Percentiles rank a stretch among this genome's conserved stretches.
Conservation (phyloP, 2,329 filamentous ascomycete species). For the Cercospora nicotianae region DNA sequence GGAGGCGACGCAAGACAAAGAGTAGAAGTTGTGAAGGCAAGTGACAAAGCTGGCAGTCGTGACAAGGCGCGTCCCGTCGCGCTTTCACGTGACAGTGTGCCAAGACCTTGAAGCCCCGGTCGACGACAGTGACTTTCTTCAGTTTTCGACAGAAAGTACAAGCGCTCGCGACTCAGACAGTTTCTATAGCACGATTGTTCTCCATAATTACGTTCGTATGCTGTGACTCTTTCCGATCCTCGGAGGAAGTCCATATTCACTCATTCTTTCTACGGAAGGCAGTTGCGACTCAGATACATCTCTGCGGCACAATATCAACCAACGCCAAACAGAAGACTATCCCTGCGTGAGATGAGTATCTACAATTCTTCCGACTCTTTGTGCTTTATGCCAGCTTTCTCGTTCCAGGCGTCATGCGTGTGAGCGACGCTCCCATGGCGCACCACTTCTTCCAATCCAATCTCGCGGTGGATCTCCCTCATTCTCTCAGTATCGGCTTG, state of each 20-base stretch:
- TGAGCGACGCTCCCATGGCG: slow-evolving; percentile 24
- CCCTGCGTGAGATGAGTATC: not conserved
- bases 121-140: no score
- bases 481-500: slow-evolving; percentile 68
- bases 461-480: slow-evolving; percentile 69
- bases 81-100: not conserved
- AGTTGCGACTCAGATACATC: not conserved
- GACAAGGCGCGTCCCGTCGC: not conserved
- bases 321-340: no score
- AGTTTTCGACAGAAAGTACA: no score
- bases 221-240: not conserved
- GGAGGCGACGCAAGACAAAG: not conserved
- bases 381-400: slow-evolving; percentile 23
- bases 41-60: not conserved
- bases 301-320: not conserved
- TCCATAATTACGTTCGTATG: no score
- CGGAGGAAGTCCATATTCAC: not conserved
- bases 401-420: slow-evolving; percentile 11
- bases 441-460: slow-evolving; percentile 56
- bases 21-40: not conserved
- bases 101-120: no score
- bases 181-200: no score
- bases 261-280: not conserved
- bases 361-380: slow-evolving; percentile 18
- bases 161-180: no score